phyloP scores from a whole-genome alignment of 345 rosid species.

The Pistacia atlantica region DNA sequence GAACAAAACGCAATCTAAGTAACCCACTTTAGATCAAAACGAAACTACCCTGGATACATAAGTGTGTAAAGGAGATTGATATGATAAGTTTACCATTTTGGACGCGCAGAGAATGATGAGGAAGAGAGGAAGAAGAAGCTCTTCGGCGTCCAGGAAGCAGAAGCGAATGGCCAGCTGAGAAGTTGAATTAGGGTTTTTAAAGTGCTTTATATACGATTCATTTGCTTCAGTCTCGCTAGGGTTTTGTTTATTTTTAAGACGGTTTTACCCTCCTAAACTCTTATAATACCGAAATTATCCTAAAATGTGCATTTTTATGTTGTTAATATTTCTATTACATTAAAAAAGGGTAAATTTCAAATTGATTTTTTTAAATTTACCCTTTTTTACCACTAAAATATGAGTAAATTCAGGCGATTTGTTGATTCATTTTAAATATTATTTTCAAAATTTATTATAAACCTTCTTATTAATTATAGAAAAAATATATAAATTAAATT shows the following conservation, averaged over 20 bases:
- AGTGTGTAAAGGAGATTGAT: not conserved
- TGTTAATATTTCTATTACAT: too few species aligned
- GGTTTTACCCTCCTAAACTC: not conserved
- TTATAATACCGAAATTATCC: too few species aligned
- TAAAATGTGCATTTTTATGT: not conserved
- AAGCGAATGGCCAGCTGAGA: constrained; percentile 4
- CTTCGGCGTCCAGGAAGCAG: constrained; percentile 9
- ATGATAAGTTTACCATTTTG: constrained; percentile 24
- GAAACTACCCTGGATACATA: not conserved
- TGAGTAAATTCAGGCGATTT: too few species aligned
- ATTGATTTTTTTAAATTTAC: too few species aligned
- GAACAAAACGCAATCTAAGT: not conserved
- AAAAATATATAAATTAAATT: too few species aligned
- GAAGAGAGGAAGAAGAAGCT: constrained; percentile 8
- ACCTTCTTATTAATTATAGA: too few species aligned
- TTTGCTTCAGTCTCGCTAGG: not conserved
- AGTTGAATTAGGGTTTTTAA: not conserved
- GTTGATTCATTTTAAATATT: too few species aligned
- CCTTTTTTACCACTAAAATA: too few species aligned
- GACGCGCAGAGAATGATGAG: constrained; percentile 15
- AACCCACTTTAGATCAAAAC: not conserved
- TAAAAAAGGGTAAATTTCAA: too few species aligned
- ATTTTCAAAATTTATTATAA: too few species aligned
- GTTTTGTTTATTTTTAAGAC: constrained; percentile 9
- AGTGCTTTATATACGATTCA: not conserved